Conservation (phyloP, 2,329 filamentous ascomycete genomes). For the Chaetomiaceae sp. region DNA sequence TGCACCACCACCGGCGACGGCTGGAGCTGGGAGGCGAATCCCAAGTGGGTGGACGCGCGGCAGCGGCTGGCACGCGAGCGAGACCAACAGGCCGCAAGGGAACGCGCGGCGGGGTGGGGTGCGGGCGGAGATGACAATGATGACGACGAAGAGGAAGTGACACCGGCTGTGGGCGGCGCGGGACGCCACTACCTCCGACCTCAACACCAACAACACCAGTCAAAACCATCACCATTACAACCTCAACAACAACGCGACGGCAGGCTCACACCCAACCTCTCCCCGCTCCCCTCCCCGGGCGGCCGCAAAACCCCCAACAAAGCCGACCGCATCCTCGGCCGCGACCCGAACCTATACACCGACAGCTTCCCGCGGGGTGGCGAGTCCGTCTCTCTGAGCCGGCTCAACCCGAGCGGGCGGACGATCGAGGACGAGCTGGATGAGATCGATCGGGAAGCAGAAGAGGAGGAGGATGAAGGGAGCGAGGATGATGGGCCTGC, state of each 20-base stretch:
- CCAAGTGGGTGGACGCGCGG: slow-evolving; percentile 67
- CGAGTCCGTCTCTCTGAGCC: slow-evolving; percentile 38
- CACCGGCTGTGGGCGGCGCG: slow-evolving; percentile 18
- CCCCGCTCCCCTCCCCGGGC: not conserved
- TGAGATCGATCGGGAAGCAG: slow-evolving; percentile 23
- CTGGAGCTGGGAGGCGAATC: slow-evolving; percentile 86
- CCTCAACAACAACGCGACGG: slow-evolving; percentile 14
- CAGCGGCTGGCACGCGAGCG: slow-evolving; percentile 55
- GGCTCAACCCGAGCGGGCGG: slow-evolving; percentile 41
- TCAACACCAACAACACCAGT: too few species aligned
- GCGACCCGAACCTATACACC: slow-evolving; percentile 50
- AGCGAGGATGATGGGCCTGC: slow-evolving; percentile 20
- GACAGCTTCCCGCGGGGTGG: slow-evolving; percentile 35
- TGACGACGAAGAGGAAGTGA: slow-evolving; percentile 9
- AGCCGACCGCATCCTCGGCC: slow-evolving; percentile 52
- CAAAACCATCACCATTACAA: not conserved
- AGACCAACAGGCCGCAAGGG: slow-evolving; percentile 55
- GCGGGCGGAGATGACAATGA: slow-evolving; percentile 27
- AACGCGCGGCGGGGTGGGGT: slow-evolving; percentile 64
- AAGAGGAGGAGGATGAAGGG: slow-evolving; percentile 8
- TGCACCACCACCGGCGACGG: slow-evolving; percentile 85
- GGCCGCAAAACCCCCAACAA: slow-evolving; percentile 44
- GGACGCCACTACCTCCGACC: slow-evolving; percentile 30
- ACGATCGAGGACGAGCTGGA: slow-evolving; percentile 38
- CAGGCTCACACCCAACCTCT: not conserved